Conservation (phyloP, 345 rosid genomes). For the Dipteronia dyeriana region DNA sequence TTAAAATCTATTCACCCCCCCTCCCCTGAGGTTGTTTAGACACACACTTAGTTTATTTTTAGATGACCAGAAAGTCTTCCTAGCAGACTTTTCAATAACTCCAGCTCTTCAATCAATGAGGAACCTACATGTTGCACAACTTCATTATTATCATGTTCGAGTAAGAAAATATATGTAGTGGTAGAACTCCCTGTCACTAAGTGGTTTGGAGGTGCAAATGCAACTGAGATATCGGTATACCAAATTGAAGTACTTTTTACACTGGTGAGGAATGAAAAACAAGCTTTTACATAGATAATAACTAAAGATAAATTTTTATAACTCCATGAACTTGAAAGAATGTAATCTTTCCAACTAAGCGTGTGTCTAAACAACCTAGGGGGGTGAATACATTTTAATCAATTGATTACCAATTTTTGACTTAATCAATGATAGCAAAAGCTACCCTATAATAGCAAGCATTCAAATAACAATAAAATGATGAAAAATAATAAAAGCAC, state of each 20-base stretch:
- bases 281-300: conserved; percentile 78
- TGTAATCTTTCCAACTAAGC: conserved; percentile 60
- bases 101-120: conserved; percentile 61
- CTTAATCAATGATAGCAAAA: no score
- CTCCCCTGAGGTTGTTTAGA: no score
- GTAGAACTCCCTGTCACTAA: conserved; percentile 82
- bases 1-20: no score
- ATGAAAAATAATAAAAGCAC: no score
- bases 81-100: conserved; percentile 56
- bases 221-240: conserved; percentile 65
- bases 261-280: conserved; percentile 74
- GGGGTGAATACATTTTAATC: no score
- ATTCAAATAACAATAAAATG: no score
- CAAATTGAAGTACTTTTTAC: conserved; percentile 63
- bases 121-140: conserved; percentile 70
- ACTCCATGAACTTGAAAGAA: conserved; percentile 79
- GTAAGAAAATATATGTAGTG: conserved; percentile 84
- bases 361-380: no score
- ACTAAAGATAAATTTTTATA: conserved; percentile 83
- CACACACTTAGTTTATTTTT: no score
- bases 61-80: conserved; percentile 34
- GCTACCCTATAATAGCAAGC: no score
- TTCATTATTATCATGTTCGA: conserved; percentile 77
- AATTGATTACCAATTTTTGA: no score
- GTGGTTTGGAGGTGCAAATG: conserved; percentile 85